Conservation (phyloP, 1,139 yeast genomes). For the Geotrichum histeridarum region DNA sequence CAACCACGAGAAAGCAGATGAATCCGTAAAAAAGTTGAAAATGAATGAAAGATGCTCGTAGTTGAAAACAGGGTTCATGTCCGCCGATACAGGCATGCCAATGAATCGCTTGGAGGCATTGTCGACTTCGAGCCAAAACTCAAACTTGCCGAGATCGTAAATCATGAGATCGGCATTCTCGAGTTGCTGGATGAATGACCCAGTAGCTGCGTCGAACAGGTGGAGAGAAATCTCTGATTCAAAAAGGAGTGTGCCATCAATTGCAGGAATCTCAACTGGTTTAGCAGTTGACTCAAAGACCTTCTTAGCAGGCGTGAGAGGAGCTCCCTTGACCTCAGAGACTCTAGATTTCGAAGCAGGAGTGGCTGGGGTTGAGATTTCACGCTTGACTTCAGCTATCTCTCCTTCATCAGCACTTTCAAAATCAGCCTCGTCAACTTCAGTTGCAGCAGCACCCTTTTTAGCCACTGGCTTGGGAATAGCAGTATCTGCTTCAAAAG, state of each 20-base stretch:
- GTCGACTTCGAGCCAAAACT: conserved; percentile 49
- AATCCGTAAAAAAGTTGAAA: conserved; percentile 52
- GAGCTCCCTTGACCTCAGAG: neutral
- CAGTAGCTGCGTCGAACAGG: conserved; percentile 51
- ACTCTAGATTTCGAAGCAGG: neutral
- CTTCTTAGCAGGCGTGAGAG: neutral
- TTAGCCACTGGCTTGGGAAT: neutral
- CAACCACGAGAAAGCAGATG: conserved; percentile 55
- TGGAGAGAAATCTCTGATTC: conserved; percentile 42
- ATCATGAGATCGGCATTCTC: conserved; percentile 39
- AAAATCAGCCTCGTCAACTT: neutral
- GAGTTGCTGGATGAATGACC: conserved; percentile 47
- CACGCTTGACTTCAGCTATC: neutral
- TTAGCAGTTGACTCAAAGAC: neutral
- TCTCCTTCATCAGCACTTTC: conserved; percentile 4
- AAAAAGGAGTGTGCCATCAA: conserved; percentile 11
- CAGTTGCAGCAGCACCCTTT: neutral
- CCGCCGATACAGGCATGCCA: conserved; percentile 45
- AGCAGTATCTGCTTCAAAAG: conserved; percentile 34
- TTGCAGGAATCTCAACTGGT: conserved; percentile 15
- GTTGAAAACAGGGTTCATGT: conserved; percentile 63
- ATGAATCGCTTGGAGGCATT: conserved; percentile 36
- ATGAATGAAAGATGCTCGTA: conserved; percentile 47
- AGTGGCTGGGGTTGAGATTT: neutral
- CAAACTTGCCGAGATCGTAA: conserved; percentile 48